Conservation (phyloP, 441 rosid species). For the Heliophila coronopifolia region DNA sequence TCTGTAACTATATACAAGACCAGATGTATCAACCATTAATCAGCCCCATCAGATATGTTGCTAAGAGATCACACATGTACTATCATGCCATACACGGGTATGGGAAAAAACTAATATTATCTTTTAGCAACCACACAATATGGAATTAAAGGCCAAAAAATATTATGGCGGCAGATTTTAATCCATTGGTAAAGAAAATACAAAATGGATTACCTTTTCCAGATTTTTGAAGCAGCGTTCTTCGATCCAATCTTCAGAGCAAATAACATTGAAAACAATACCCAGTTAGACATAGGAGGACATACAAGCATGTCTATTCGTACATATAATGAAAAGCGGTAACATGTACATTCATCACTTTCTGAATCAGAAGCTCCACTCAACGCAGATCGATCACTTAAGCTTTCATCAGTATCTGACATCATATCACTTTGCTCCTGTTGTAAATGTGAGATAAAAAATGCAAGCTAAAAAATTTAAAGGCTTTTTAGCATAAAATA, state of each 20-base stretch:
- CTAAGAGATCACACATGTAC: background rate
- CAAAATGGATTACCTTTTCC: conserved; percentile 47
- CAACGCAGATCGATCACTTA: conserved; percentile 43
- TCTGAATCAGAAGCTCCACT: conserved; percentile 51
- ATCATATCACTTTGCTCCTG: conserved; percentile 42
- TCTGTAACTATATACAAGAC: background rate
- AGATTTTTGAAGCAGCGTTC: conserved; percentile 32
- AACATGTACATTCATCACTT: conserved; percentile 37
- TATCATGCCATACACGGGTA: background rate
- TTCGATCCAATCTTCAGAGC: conserved; percentile 31
- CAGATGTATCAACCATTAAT: background rate
- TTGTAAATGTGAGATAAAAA: conserved; percentile 37
- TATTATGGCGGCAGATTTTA: background rate
- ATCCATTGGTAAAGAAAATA: conserved; percentile 4
- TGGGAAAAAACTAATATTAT: background rate
- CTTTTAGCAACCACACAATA: background rate
- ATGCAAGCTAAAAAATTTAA: conserved; percentile 3
- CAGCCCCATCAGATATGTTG: background rate
- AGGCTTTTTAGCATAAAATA: conserved; percentile 10
- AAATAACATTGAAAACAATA: conserved; percentile 40
- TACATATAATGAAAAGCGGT: conserved; percentile 3
- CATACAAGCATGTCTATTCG: conserved; percentile 7
- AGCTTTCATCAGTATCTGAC: conserved; percentile 45
- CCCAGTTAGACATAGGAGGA: conserved; percentile 29
- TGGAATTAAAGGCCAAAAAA: background rate